A percentile compares a stretch with the other conserved stretches of the same genome.
These are phyloP conservation scores for Chlamydomonas reinhardtii DNA, from an alignment of 163 green algal species.

Conservation along the genomic window DNA sequence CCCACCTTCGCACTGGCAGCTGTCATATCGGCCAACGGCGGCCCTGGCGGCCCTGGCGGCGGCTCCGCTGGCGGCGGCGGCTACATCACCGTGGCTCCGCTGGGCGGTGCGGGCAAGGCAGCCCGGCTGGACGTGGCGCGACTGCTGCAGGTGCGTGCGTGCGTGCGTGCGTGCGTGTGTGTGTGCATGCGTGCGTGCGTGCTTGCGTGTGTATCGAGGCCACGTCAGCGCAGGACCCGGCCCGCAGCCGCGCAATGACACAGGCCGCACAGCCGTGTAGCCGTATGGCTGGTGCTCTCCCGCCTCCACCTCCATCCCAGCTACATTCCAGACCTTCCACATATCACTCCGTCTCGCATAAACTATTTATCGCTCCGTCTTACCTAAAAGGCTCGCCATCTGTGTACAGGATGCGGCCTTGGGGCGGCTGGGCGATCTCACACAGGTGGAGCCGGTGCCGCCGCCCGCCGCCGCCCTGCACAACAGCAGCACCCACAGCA, in stretches of 20 bases:
- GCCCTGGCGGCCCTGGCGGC: not conserved
- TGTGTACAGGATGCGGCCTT: slow-evolving; percentile 4
- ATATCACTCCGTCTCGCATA: no score
- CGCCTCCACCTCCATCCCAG: no score
- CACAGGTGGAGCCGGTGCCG: not conserved
- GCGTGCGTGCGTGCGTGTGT: not conserved
- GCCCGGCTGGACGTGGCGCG: not conserved
- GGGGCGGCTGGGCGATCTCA: slow-evolving; percentile 15
- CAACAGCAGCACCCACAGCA: no score
- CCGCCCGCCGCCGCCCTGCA: not conserved
- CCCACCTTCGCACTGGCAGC: not conserved
- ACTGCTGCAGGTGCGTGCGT: not conserved
- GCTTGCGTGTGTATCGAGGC: not conserved
- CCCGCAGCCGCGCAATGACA: no score
- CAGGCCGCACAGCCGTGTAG: not conserved
- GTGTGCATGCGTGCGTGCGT: not conserved
- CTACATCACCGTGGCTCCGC: not conserved
- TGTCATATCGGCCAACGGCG: not conserved
- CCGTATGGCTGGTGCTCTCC: no score
- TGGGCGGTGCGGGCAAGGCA: not conserved
- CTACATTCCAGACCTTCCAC: no score
- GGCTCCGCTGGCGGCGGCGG: not conserved
- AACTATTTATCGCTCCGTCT: no score
- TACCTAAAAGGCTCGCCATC: no score
- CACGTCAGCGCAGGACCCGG: no score